These are phyloP conservation scores for Salix viminalis DNA, from an alignment of 345 rosid species.

Conservation along the genomic window DNA sequence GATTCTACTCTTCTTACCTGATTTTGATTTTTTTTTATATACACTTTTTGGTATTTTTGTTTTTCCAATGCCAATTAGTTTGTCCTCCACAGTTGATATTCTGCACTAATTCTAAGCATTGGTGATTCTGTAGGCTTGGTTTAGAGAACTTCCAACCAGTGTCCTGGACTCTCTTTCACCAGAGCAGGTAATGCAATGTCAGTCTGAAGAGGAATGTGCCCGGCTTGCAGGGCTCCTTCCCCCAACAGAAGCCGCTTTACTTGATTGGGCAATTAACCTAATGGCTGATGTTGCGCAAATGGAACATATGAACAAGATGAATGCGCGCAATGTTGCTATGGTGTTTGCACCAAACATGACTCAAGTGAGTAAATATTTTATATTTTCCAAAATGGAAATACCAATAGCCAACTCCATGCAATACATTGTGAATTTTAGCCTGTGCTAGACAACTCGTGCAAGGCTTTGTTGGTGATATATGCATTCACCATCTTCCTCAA, in stretches of 20 bases:
- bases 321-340: slow-evolving; percentile 91
- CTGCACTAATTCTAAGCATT: background rate
- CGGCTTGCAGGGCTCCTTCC: slow-evolving; percentile 79
- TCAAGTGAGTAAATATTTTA: slow-evolving; percentile 46
- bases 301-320: slow-evolving; percentile 90
- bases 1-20: background rate
- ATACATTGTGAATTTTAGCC: background rate
- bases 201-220: slow-evolving; percentile 83
- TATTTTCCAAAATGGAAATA: background rate
- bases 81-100: background rate
- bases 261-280: slow-evolving; percentile 86
- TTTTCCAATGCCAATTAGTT: background rate
- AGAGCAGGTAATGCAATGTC: slow-evolving; percentile 82
- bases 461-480: background rate
- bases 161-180: slow-evolving; percentile 80
- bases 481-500: background rate
- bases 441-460: background rate
- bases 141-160: slow-evolving; percentile 96
- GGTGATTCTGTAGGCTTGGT: slow-evolving; percentile 72
- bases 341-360: slow-evolving; percentile 99
- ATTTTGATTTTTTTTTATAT: background rate
- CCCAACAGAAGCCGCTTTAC: slow-evolving; percentile 77
- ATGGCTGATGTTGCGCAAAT: slow-evolving; percentile 95
- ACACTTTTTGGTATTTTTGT: background rate
- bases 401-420: background rate